A percentile compares a stretch with the other conserved stretches of the same genome.
Evolutionary conservation across 495 filamentous ascomycete genomes (phyloP).

Genomic region (Melanomma pulvis-pyrius): DNA sequence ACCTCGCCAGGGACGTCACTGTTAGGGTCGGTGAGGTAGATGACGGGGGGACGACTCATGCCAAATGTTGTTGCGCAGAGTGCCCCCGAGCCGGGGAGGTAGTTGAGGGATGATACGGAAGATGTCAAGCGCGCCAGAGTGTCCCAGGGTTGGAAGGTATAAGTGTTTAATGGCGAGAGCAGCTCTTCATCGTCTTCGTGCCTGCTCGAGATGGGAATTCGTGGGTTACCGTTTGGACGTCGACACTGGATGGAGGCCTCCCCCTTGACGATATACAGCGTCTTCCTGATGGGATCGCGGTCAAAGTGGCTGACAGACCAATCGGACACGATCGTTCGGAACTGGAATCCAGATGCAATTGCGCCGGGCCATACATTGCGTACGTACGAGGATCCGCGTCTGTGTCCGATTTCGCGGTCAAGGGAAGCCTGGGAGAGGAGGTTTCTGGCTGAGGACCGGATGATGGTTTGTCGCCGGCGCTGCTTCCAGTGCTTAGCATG

Average conservation of each 20-base stretch:
- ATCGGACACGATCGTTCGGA: background rate
- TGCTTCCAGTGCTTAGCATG: background rate
- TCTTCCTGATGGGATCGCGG: conserved; percentile 2
- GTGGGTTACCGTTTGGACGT: background rate
- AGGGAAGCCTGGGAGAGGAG: background rate
- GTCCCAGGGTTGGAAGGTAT: background rate
- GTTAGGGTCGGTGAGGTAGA: conserved; percentile 19
- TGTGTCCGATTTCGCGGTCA: conserved; percentile 8
- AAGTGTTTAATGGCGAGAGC: background rate
- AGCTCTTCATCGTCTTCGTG: background rate
- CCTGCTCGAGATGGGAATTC: background rate
- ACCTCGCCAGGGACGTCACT: conserved; percentile 10
- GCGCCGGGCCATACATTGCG: conserved; percentile 12
- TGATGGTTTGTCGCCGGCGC: conserved; percentile 6
- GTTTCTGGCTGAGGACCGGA: background rate
- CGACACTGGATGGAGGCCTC: background rate
- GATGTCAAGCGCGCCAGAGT: background rate
- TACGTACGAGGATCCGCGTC: background rate
- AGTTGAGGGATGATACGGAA: conserved; percentile 20
- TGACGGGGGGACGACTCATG: conserved; percentile 9
- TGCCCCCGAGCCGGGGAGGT: conserved; percentile 11
- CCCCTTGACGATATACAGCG: conserved; percentile 3
- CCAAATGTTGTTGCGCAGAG: conserved; percentile 24
- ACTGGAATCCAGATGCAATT: background rate
- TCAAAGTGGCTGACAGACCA: background rate